A percentile compares a stretch with the other conserved stretches of the same genome.
Evolutionary conservation across 192 early-diverging fungal species (phyloP).

Genomic region (Spizellomyces sp.): DNA sequence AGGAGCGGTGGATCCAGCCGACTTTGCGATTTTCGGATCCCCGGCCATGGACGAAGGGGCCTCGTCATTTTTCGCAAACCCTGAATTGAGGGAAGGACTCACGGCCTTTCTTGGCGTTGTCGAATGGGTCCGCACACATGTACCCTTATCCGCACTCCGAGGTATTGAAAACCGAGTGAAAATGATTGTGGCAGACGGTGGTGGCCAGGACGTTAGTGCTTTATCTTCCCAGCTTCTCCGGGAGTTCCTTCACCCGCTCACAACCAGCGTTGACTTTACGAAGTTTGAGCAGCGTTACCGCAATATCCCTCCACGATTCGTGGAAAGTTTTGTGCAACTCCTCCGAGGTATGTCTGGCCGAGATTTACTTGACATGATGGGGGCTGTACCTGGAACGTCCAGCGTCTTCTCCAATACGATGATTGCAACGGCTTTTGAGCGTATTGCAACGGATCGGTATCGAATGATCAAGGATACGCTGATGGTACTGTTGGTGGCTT

Average conservation of each 20-base stretch:
- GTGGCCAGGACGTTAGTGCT: not conserved
- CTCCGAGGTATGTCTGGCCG: not conserved
- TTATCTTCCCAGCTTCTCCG: no score
- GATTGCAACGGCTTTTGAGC: slow-evolving; percentile 1
- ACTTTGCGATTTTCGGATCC: not conserved
- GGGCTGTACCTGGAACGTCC: slow-evolving; percentile 6
- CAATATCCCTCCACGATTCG: not conserved
- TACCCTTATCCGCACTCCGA: not conserved
- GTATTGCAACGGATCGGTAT: not conserved
- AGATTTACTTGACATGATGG: not conserved
- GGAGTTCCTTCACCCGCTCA: no score
- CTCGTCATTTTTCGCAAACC: not conserved
- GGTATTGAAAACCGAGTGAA: not conserved
- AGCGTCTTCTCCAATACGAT: slow-evolving; percentile 21
- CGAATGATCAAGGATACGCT: slow-evolving; percentile 3
- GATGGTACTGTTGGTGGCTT: slow-evolving; percentile 13
- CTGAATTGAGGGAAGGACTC: not conserved
- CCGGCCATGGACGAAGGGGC: not conserved
- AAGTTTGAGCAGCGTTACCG: not conserved
- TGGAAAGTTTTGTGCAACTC: not conserved
- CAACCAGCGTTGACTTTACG: not conserved
- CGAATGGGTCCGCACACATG: not conserved
- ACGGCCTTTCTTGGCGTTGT: not conserved
- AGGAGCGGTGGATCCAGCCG: not conserved
- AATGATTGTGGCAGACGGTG: not conserved